Conservation (phyloP, 371 early-diverging fungal genomes). For the Lichtheimia ornata region DNA sequence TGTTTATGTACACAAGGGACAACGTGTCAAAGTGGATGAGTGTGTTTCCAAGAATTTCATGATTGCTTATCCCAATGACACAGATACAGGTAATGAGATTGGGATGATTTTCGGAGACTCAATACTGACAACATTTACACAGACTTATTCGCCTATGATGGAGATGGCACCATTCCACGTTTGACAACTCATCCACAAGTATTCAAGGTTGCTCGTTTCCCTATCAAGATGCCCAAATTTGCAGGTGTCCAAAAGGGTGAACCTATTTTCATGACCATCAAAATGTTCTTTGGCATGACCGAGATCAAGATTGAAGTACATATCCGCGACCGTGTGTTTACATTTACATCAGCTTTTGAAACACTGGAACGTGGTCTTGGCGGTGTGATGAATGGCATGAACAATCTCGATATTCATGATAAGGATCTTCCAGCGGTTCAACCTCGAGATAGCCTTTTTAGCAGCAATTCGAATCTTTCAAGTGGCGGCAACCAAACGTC, state of each 20-base stretch:
- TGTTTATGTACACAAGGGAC: slow-evolving; percentile 61
- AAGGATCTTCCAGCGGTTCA: slow-evolving; percentile 10
- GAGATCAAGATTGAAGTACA: slow-evolving; percentile 53
- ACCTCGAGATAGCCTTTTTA: slow-evolving; percentile 3
- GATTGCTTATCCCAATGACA: slow-evolving; percentile 55
- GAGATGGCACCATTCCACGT: slow-evolving; percentile 42
- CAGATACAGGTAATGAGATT: slow-evolving; percentile 39
- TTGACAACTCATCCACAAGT: slow-evolving; percentile 47
- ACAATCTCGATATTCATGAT: slow-evolving; percentile 25
- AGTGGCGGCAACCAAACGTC: slow-evolving; percentile 1
- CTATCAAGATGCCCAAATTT: slow-evolving; percentile 53
- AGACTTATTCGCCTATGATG: slow-evolving; percentile 54
- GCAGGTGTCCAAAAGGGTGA: slow-evolving; percentile 40
- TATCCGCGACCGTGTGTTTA: slow-evolving; percentile 48
- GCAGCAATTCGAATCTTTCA: slow-evolving; percentile 10
- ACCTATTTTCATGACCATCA: slow-evolving; percentile 50
- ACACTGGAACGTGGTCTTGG: slow-evolving; percentile 39
- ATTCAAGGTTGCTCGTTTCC: slow-evolving; percentile 48
- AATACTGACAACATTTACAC: slow-evolving; percentile 1
- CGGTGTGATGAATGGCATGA: slow-evolving; percentile 22
- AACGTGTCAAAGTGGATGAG: slow-evolving; percentile 57
- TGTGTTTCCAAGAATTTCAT: slow-evolving; percentile 65
- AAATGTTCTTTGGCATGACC: slow-evolving; percentile 55
- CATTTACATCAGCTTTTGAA: slow-evolving; percentile 53
- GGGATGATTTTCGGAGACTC: slow-evolving; percentile 16